Evolutionary conservation across 2,329 filamentous ascomycete genomes (phyloP).

Genomic region (Colletotrichum cuscutae): DNA sequence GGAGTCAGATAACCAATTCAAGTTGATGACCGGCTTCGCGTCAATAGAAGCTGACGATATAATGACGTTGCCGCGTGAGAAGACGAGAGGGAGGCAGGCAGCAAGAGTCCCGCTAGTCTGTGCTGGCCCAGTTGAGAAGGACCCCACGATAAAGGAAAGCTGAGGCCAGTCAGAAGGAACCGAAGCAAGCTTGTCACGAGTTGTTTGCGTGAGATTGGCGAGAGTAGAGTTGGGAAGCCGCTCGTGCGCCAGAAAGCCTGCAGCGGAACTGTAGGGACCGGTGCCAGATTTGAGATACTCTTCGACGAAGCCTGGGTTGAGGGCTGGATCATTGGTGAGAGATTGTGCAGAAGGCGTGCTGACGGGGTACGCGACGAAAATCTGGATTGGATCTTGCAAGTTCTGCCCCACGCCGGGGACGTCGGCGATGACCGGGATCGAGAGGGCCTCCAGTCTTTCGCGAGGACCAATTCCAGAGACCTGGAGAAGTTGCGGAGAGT

Average conservation of each 20-base stretch:
- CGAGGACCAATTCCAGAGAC: constrained; percentile 62
- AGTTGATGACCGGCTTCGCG: constrained; percentile 52
- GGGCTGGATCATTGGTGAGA: constrained; percentile 11
- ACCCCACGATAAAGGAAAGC: constrained; percentile 13
- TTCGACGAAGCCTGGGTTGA: not conserved
- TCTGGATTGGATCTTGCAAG: constrained; percentile 81
- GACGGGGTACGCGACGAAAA: constrained; percentile 26
- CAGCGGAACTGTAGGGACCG: constrained; percentile 29
- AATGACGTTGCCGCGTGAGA: constrained; percentile 55
- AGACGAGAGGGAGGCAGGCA: constrained; percentile 42
- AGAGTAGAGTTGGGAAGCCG: constrained; percentile 19
- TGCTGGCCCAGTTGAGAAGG: constrained; percentile 1
- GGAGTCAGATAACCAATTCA: constrained; percentile 55
- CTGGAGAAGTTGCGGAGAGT: constrained; percentile 77
- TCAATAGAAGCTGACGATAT: constrained; percentile 49
- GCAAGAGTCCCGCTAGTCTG: constrained; percentile 43
- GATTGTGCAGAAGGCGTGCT: constrained; percentile 18
- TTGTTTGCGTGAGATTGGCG: constrained; percentile 6
- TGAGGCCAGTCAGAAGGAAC: constrained; percentile 27
- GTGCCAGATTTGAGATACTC: constrained; percentile 21
- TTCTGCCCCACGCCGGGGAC: constrained; percentile 82
- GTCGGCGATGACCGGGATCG: constrained; percentile 58
- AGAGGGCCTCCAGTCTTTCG: constrained; percentile 47
- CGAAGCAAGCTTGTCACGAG: constrained; percentile 5
- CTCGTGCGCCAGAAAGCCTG: constrained; percentile 27